Conservation (phyloP, 345 rosid species). For the Eucalyptus sp. region DNA sequence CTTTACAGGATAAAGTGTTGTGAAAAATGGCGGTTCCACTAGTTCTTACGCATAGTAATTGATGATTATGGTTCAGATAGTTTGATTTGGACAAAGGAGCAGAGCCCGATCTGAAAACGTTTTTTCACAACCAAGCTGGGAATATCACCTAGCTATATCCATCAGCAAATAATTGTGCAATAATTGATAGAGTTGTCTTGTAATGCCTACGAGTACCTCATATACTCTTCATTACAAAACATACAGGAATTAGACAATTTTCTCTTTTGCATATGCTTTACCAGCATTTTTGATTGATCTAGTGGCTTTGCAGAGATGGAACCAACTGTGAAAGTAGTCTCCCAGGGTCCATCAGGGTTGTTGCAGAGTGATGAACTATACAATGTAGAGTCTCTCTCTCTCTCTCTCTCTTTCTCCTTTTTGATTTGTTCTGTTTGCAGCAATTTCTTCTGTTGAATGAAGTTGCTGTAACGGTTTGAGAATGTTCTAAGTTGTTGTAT, state of each 20-base stretch:
- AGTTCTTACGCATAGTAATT: too few species aligned
- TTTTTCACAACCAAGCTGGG: too few species aligned
- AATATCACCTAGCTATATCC: too few species aligned
- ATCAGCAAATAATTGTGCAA: neutral
- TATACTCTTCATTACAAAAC: neutral
- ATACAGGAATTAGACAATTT: neutral
- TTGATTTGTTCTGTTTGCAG: neutral
- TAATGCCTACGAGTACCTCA: neutral
- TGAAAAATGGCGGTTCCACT: too few species aligned
- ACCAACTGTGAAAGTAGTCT: neutral
- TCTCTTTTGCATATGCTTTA: neutral
- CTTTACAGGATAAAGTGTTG: too few species aligned
- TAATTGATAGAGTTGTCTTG: neutral
- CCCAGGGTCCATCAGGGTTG: conserved; percentile 8
- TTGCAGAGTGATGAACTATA: conserved; percentile 41
- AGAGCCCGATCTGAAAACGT: too few species aligned
- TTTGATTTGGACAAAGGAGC: too few species aligned
- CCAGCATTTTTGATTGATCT: neutral
- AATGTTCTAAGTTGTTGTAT: neutral
- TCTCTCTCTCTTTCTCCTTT: too few species aligned
- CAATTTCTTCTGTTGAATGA: neutral
- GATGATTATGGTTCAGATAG: too few species aligned
- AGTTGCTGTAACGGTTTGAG: neutral
- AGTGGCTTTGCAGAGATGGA: conserved; percentile 1
- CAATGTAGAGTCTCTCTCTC: conserved; percentile 4